Percentiles rank a stretch among this genome's conserved stretches.
Conservation (phyloP, 352 stramenopile genomes). For the Globisporangium carolinianum region DNA sequence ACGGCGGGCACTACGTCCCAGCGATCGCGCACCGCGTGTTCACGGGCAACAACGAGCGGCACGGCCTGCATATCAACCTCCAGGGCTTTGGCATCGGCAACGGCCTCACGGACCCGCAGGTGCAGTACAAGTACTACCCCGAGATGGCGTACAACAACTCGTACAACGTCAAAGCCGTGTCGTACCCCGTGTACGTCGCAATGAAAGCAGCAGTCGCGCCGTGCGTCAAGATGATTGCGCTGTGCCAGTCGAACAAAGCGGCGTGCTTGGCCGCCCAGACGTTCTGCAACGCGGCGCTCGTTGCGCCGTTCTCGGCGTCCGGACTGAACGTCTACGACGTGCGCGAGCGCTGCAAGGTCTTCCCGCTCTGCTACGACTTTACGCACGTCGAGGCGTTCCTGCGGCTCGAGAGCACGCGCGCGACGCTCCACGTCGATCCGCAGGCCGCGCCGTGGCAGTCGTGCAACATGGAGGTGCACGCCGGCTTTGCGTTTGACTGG, state of each 20-base stretch:
- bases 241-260: constrained; percentile 39
- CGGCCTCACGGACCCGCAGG: constrained; percentile 51
- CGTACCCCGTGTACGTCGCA: constrained; percentile 25
- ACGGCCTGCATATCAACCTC: constrained; percentile 31
- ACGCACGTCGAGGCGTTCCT: constrained; percentile 58
- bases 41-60: constrained; percentile 22
- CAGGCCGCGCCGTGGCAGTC: constrained; percentile 76
- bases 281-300: constrained; percentile 51
- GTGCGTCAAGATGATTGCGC: constrained; percentile 43
- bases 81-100: constrained; percentile 69
- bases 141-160: constrained; percentile 75
- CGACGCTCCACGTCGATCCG: constrained; percentile 31
- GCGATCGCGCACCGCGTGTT: constrained; percentile 46
- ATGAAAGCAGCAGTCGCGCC: constrained; percentile 51
- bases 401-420: constrained; percentile 46
- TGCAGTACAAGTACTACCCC: constrained; percentile 59
- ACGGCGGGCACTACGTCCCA: constrained; percentile 62
- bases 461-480: constrained; percentile 92
- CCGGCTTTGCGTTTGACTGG: constrained; percentile 87
- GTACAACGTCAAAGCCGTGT: constrained; percentile 64
- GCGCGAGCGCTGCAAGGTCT: constrained; percentile 36
- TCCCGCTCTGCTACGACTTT: constrained; percentile 71
- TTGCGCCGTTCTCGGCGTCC: constrained; percentile 37
- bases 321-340: constrained; percentile 76
- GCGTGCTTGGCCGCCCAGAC: constrained; percentile 40